Conservation (phyloP, 2,329 filamentous ascomycete genomes). For the Fusarium citri region DNA sequence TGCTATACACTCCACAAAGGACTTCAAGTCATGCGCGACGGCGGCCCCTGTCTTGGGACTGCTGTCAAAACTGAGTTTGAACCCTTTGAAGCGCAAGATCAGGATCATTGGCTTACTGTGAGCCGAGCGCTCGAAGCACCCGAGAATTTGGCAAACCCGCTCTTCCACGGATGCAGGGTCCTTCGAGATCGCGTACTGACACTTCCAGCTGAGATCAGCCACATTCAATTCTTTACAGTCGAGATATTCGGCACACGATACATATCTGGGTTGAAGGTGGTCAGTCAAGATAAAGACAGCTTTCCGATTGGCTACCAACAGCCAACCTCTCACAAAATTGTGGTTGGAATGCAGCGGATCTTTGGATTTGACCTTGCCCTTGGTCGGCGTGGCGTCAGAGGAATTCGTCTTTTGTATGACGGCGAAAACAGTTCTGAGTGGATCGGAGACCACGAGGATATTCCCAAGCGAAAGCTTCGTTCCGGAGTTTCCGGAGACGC, state of each 20-base stretch:
- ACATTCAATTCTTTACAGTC: not conserved
- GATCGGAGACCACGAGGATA: not conserved
- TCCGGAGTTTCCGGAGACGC: too few species aligned
- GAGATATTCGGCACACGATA: not conserved
- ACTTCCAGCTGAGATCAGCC: not conserved
- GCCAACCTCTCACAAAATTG: rapidly evolving
- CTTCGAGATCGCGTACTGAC: not conserved
- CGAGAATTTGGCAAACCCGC: too few species aligned
- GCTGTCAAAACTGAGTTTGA: not conserved
- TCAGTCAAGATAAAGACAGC: not conserved
- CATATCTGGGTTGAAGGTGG: not conserved
- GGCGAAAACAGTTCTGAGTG: not conserved
- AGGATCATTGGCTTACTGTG: not conserved
- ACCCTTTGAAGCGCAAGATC: not conserved
- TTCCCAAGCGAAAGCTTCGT: not conserved
- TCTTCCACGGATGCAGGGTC: not conserved
- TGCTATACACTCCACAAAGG: not conserved
- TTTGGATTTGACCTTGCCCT: not conserved
- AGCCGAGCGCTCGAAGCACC: not conserved
- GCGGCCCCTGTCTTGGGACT: not conserved
- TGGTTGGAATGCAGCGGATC: not conserved
- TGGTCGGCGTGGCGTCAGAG: constrained; percentile 2
- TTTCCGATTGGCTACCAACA: not conserved
- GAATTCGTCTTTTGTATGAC: not conserved
- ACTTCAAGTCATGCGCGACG: not conserved